Evolutionary conservation across 345 rosid species (phyloP), one percentile per base, ranked within the genome.

Genomic region (Luvunga scandens): DNA sequence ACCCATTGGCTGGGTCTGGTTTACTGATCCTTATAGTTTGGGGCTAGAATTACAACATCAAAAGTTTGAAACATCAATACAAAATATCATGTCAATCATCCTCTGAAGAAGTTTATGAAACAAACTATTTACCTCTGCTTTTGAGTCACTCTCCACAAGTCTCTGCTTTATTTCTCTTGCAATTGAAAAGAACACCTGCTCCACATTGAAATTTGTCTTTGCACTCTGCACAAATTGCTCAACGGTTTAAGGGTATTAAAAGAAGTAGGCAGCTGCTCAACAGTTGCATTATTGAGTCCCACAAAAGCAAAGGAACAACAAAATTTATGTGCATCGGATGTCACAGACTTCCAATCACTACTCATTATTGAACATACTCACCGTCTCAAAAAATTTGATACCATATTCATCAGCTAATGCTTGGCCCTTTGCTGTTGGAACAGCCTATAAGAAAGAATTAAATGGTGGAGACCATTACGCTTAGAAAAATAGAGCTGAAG

Each of bases 1-100:
- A 84, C 27, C 86, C 81, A 33, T 83, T 86, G 45, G 80, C 69
- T 24, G 72, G 80, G 57, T 91, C 91, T 38, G 83, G 84, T 77
- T 89, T 91, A 76, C 85, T 91, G 80, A 91, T 88, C 85, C 86
- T 91, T 83, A 91, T 83, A 34, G 91, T 87, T 77, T 85, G 90
- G n/a, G 93, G 87, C 91, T 85, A 31, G 89, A 75, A 84, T 68
- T 72, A n/a, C 64, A 64, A 68, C 5, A 30, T 63, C 59, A 45
- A 45, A 75, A 63, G 28, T 19, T 42, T 28, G 60, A 75, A 45
- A 75, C 13, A 21, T 50, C n/a, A 45, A 24, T 27, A 62, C 64
- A 45, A 65, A 16, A 45, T 42, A 53, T 45, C 21, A 45, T 8
- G 31, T 27, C 36, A 62, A 62, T 25, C 22, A 30, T 30, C 30